Base-by-base conservation (phyloP, 306 rosid species). In the Gleditsia sinensis region DNA sequence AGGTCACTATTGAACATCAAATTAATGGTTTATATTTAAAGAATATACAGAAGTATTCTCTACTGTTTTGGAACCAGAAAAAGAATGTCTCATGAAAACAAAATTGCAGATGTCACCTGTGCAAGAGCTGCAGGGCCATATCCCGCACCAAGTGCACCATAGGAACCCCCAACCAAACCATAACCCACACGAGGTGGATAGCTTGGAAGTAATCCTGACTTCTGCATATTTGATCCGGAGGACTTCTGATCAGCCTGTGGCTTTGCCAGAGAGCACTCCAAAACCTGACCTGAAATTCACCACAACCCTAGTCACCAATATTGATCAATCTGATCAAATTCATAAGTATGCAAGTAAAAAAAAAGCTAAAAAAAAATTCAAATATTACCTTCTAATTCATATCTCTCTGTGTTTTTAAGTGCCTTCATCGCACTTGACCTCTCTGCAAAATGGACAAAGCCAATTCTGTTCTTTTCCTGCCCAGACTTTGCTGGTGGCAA, bases 391-490 rank as follows among this genome's bases (percentile, higher is more conserved):
- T 84, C 96, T 72, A 93, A 81, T 77, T 90, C 93, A 79, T 93
- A 93, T 86, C 70, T 91, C 83, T 91, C 96, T 5, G 96, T 87
- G 82, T 85, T 93, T 84, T 93, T 83, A 37, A 93, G 84, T 45
- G 98, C 97, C 86, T 89, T 91, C 98, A 93, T 87, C 46, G 97
- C 98, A 85, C 81, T 82, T 53, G 97, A 86, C 76, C 98, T 89
- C 77, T 93, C 98, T 39, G 89, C 77, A 85, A 93, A 93, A 89
- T 93, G 98, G 50, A 93, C 93, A 85, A 93, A 93, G 45, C 96
- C 97, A 37, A 93, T 93, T 83, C 98, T 86, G 33, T 85, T 93
- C 83, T 74, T 89, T 76, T 91, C 98, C 76, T 86, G 96, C 34
- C 98, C 98, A 45, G 92, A 80, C 57, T 87, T 89, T 82, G 96